Base-by-base conservation (phyloP, 164 flowering plant species). In the Echeveria elegans region DNA sequence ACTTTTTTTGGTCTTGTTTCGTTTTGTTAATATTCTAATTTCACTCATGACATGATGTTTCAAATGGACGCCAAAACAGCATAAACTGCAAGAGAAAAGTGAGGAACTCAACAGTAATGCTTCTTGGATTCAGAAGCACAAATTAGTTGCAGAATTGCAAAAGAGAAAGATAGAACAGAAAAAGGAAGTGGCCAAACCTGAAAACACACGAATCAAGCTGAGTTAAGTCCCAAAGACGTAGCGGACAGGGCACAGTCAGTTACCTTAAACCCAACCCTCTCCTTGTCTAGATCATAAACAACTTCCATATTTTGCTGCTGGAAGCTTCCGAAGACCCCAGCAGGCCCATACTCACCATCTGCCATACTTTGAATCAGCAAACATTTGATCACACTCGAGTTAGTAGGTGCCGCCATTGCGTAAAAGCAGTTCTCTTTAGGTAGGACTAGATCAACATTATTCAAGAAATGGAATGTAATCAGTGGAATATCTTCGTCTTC, bases 291-390 rank as follows among this genome's bases (percentile, higher is more conserved):
- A 63, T 88, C 90, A 74, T 86, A 88, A 1, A 88, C 86, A 72
- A 88, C 88, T 78, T 86, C 76, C 65, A 88, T 63, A 68, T 83
- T 80, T 52, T 88, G 91, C 68, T 88, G 91, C 32, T 88, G 91
- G 71, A 83, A 86, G 79, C 78, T 88, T 50, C 93, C 93, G 68
- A 86, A 81, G 23, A 85, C 81, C 12, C 83, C 90, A 47, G 85
- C 86, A 11, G 90, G 90, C 26, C 93, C 93, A 76, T 74, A 68
- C 6, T 76, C 80, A 2, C 74, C 78, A 59, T 80, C 88, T 8
- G 82, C 86, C 88, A 83, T 83, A 71, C 77, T 74, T 66, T 82
- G 88, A 41, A 82, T 73, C 72, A 85, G 41, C 63, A 88, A 75
- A 73, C 95, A 88, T 68, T 82, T 84, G 62, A 81, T 83, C 21